Percentiles rank a stretch among this genome's conserved stretches.
These are phyloP conservation scores for Didymella segeticola DNA, from an alignment of 2,329 filamentous ascomycete genomes.

Conservation along the genomic window DNA sequence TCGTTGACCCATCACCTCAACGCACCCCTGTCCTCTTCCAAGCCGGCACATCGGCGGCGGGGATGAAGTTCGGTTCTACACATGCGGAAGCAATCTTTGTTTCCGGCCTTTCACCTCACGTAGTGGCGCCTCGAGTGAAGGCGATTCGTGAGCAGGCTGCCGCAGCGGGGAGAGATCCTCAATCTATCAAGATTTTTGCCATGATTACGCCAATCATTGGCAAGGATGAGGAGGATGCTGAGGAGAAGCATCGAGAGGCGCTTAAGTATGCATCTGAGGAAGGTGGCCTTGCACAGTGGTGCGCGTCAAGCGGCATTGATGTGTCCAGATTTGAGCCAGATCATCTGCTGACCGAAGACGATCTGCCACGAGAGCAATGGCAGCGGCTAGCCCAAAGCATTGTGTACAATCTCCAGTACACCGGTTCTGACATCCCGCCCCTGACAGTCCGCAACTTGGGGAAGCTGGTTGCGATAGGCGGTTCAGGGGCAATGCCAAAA, in stretches of 20 bases:
- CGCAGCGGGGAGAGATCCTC: conserved; percentile 62
- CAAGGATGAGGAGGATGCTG: conserved; percentile 67
- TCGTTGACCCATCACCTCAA: conserved; percentile 71
- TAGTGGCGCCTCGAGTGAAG: conserved; percentile 64
- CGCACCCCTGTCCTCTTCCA: conserved; percentile 71
- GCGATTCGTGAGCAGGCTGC: conserved; percentile 65
- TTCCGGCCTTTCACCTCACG: conserved; percentile 66
- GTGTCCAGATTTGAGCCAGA: conserved; percentile 64
- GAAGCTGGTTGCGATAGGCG: conserved; percentile 64
- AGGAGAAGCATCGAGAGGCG: conserved; percentile 66
- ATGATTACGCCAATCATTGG: conserved; percentile 70
- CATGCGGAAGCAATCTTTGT: conserved; percentile 75
- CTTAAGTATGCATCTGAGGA: conserved; percentile 65
- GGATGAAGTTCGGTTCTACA: conserved; percentile 69
- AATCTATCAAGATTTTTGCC: conserved; percentile 69
- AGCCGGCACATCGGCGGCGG: conserved; percentile 69
- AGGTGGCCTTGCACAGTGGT: conserved; percentile 71
- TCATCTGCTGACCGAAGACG: conserved; percentile 57
- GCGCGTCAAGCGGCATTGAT: conserved; percentile 73
- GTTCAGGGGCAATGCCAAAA: conserved; percentile 67
- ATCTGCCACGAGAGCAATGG: conserved; percentile 20
- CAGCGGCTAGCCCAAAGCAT: conserved; percentile 19
- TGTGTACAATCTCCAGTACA: conserved; percentile 24
- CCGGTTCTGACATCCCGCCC: conserved; percentile 18
- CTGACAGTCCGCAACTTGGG: conserved; percentile 23